These are phyloP conservation scores for Aspergillus hortae DNA, from an alignment of 2,329 filamentous ascomycete species.

Conservation along the genomic window DNA sequence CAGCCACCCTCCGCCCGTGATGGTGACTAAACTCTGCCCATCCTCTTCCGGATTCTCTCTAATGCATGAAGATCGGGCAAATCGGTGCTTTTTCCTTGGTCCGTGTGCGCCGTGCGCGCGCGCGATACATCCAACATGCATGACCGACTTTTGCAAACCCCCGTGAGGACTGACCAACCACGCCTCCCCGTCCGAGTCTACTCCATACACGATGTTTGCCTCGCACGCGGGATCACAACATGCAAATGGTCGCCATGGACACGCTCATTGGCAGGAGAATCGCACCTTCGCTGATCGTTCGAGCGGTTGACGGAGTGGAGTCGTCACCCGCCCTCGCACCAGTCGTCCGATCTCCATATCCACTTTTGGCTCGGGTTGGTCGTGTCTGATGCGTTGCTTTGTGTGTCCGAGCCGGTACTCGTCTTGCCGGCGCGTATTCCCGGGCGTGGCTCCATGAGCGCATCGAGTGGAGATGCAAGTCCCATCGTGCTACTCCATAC, in stretches of 20 bases:
- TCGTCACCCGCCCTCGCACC: slow-evolving; percentile 1
- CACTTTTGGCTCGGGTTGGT: slow-evolving; percentile 4
- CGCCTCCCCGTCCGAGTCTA: neutral
- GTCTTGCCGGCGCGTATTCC: neutral
- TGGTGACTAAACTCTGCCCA: slow-evolving; percentile 3
- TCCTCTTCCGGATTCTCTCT: slow-evolving; percentile 11
- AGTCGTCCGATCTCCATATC: slow-evolving; percentile 13
- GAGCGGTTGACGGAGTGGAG: slow-evolving; percentile 15
- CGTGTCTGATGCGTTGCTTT: neutral
- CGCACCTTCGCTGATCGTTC: slow-evolving; percentile 14
- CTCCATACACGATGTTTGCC: no score
- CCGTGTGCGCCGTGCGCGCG: slow-evolving; percentile 3
- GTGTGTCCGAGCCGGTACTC: neutral
- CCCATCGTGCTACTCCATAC: no score
- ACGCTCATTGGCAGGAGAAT: slow-evolving; percentile 12
- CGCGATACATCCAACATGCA: neutral
- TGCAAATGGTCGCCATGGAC: slow-evolving; percentile 5
- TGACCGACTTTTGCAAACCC: neutral
- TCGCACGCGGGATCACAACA: neutral
- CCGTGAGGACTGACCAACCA: slow-evolving; percentile 4
- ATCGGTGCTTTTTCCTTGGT: slow-evolving; percentile 8
- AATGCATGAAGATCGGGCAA: slow-evolving; percentile 14
- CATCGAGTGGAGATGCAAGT: neutral
- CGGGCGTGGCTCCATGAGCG: neutral
- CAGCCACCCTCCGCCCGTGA: neutral